Conservation (phyloP, 73 alveolate genomes). For the Symbiodinium pilosum region DNA sequence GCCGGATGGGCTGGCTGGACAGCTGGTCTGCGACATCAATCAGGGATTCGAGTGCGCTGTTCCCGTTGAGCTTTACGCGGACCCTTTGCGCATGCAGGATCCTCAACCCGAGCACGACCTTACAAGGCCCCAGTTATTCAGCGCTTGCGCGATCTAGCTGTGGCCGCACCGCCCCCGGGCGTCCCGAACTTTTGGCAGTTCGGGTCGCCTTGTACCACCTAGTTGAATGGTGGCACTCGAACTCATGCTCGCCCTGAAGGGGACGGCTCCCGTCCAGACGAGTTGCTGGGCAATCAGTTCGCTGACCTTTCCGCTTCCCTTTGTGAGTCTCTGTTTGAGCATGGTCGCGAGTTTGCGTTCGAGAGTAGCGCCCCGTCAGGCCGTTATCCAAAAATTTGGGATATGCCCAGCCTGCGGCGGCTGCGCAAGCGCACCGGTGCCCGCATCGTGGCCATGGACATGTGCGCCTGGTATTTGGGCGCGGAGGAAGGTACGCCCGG, state of each 20-base stretch:
- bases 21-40: neutral
- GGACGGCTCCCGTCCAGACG: neutral
- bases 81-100: neutral
- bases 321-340: neutral
- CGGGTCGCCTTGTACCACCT: constrained; percentile 24
- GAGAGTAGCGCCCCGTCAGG: neutral
- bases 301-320: neutral
- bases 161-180: too few relatives aligned
- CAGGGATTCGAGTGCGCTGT: neutral
- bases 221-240: neutral
- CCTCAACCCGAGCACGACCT: neutral
- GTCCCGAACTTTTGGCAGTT: too few relatives aligned
- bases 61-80: neutral
- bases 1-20: constrained; percentile 14
- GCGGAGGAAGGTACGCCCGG: neutral
- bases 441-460: neutral
- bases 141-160: too few relatives aligned
- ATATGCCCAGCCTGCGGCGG: neutral
- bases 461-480: neutral
- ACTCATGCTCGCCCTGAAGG: neutral
- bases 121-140: too few relatives aligned
- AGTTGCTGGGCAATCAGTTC: neutral
- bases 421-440: neutral
- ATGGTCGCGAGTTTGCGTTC: too few relatives aligned
- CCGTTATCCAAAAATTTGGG: neutral